Conservation (phyloP, 2,329 filamentous ascomycete species). For the Sporothrix brasiliensis region DNA sequence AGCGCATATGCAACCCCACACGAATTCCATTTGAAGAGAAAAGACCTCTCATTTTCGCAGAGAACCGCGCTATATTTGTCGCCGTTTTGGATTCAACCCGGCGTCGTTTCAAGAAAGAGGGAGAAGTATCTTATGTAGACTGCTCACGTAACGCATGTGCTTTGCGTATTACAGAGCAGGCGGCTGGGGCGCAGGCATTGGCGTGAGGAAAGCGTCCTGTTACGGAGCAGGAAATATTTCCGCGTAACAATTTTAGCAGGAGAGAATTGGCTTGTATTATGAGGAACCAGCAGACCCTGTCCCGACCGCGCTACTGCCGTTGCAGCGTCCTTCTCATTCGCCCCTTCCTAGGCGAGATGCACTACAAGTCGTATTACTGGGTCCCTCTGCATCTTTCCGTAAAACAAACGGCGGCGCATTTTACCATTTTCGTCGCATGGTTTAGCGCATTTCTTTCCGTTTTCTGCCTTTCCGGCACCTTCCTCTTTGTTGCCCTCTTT, state of each 20-base stretch:
- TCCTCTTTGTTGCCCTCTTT: conserved; percentile 11
- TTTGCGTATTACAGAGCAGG: conserved; percentile 17
- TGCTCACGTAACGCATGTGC: background rate
- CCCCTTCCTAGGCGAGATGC: conserved; percentile 9
- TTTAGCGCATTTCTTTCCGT: conserved; percentile 5
- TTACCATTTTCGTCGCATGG: conserved; percentile 5
- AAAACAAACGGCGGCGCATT: background rate
- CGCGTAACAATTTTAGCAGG: conserved; percentile 16
- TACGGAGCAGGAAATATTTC: conserved; percentile 19
- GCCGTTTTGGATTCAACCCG: conserved; percentile 18
- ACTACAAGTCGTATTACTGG: background rate
- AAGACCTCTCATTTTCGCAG: background rate
- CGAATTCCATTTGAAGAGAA: background rate
- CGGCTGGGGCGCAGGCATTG: background rate
- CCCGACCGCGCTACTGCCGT: conserved; percentile 19
- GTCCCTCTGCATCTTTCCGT: background rate
- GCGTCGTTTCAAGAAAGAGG: background rate
- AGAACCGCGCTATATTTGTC: conserved; percentile 11
- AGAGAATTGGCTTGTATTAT: background rate
- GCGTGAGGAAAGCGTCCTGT: background rate
- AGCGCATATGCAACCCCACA: background rate
- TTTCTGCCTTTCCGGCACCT: conserved; percentile 8
- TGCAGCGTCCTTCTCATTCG: conserved; percentile 19
- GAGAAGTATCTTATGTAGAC: background rate
- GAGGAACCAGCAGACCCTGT: background rate